These are phyloP conservation scores for Dactylellina cionopaga DNA, from an alignment of 2,329 filamentous ascomycete genomes.

Conservation along the genomic window DNA sequence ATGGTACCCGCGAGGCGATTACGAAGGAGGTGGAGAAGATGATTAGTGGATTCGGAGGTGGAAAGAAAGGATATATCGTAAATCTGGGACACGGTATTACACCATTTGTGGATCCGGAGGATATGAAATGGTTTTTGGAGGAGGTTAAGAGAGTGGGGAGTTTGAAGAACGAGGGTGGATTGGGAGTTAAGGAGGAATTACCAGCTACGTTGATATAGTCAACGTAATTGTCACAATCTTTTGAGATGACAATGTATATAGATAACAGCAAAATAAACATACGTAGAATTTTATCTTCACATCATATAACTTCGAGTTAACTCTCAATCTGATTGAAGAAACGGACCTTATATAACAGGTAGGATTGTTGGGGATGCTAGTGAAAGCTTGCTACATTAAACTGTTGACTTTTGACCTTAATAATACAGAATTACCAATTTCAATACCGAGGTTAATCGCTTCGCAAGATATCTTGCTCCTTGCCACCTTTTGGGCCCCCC, in stretches of 20 bases:
- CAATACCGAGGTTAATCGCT: too few species aligned
- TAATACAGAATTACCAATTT: too few species aligned
- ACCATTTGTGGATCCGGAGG: conserved; percentile 90
- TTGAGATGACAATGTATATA: conserved; percentile 21
- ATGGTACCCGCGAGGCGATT: conserved; percentile 83
- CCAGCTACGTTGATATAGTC: conserved; percentile 29
- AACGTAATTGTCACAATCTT: neutral
- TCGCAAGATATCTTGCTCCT: conserved; percentile 33
- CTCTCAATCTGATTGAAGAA: too few species aligned
- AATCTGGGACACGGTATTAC: conserved; percentile 98
- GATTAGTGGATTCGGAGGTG: conserved; percentile 83
- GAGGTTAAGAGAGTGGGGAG: conserved; percentile 80
- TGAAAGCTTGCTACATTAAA: too few species aligned
- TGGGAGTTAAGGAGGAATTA: neutral
- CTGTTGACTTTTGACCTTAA: neutral
- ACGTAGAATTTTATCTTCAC: conserved; percentile 15
- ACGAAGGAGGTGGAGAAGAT: conserved; percentile 83
- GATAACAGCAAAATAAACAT: too few species aligned
- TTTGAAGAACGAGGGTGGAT: neutral
- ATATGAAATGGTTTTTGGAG: conserved; percentile 91
- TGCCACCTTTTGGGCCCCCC: neutral
- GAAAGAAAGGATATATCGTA: conserved; percentile 93
- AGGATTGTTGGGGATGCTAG: too few species aligned
- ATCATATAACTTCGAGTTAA: too few species aligned
- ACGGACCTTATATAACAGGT: too few species aligned